Base-by-base conservation (phyloP, 148 eudicot species). In the Nyssa sinensis region DNA sequence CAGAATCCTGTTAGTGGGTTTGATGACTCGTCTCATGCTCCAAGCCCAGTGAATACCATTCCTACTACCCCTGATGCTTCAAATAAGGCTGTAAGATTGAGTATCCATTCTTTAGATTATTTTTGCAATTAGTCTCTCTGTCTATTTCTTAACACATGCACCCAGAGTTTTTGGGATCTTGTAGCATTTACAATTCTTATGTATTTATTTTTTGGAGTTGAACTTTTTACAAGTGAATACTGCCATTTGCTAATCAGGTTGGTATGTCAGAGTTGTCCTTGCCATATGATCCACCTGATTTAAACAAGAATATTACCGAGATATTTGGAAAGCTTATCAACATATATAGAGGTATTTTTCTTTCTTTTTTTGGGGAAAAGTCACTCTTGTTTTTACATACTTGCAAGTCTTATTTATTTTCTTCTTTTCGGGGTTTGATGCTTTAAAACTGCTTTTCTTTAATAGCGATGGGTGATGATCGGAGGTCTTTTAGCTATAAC, bases 401-500 rank as follows among this genome's bases (percentile, higher is more conserved):
- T 55, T 58, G 27, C 7, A 28, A 23, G 59, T 75, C 30, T 59
- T 64, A 47, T 13, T 16, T 55, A 7, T 28, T 13, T 60, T n/a
- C 19, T 39, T 4, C 23, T 62, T 72, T n/a, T 30, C 11, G 35
- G 39, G n/a, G 31, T 11, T 28, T 70, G 67, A 44, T 70, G 17
- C 33, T 55, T 60, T 41, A 28, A 32, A 49, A 74, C 39, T 73
- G 16, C 19, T 65, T 62, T 67, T 30, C 4, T 29, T 10, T 69
- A 37, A 66, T 73, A 95, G 97, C 98, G 39, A 79, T 95, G 78
- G 97, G 98, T 67, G 98, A 95, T 74, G 98, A 92, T 63, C 85
- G 98, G 69, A 88, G 98, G 81, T 95, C 98, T 58, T 92, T 86
- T 74, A 92, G 98, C 85, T 95, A 95, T 79, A 77, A 92, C 77